These are phyloP conservation scores for Cucurbita moschata DNA, from an alignment of 306 rosid species.

Conservation along the genomic window DNA sequence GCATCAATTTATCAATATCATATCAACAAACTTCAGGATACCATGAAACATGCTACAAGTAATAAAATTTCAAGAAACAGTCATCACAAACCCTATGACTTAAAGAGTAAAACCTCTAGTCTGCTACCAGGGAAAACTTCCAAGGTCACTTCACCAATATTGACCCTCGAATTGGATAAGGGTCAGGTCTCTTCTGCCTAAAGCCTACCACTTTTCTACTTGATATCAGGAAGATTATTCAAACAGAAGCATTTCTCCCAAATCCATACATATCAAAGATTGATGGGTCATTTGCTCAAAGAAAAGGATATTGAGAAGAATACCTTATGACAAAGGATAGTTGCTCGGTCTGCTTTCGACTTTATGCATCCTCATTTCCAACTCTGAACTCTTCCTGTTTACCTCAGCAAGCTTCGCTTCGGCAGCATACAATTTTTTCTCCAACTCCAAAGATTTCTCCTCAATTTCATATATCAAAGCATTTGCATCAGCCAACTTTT, in stretches of 20 bases:
- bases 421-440: constrained; percentile 54
- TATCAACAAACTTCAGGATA: neutral
- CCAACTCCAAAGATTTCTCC: constrained; percentile 50
- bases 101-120: neutral
- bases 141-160: too few species aligned
- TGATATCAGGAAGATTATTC: neutral
- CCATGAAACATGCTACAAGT: neutral
- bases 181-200: too few species aligned
- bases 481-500: constrained; percentile 53
- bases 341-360: constrained; percentile 57
- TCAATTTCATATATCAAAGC: constrained; percentile 53
- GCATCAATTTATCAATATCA: neutral
- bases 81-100: neutral
- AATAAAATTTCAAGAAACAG: neutral
- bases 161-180: too few species aligned
- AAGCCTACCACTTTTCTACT: too few species aligned
- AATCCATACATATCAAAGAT: neutral
- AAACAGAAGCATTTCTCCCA: neutral
- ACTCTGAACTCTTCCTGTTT: constrained; percentile 47
- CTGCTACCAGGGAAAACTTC: neutral
- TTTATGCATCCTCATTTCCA: constrained; percentile 64
- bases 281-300: neutral
- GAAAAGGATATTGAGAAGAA: constrained; percentile 6
- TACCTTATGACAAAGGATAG: constrained; percentile 56
- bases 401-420: constrained; percentile 72